Base-by-base conservation (phyloP, 352 stramenopile species). In the Globisporangium iwayamae region DNA sequence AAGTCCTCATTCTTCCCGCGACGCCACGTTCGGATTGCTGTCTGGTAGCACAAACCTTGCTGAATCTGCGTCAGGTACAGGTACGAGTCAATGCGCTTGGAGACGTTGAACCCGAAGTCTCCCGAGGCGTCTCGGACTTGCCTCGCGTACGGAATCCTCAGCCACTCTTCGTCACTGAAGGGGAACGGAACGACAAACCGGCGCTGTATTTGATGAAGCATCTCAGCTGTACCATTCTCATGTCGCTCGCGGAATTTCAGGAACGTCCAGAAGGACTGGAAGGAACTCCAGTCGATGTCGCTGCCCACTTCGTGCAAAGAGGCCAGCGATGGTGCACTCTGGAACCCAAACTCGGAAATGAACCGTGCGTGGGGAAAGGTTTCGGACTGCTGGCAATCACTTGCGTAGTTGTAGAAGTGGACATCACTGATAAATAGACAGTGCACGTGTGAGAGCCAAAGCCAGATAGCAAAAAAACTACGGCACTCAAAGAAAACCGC, bases 271-370 rank as follows among this genome's bases (percentile, higher is more conserved):
- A 93, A 90, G 8, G 69, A 62, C 67, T 89, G 72, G 58, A 96
- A 91, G 9, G 84, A 91, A 2, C 50, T 47, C 79, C 82, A 87
- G 61, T 94, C 87, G 1, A 69, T 63, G 0, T 68, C 46, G 4
- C 68, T 67, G 41, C 73, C 88, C 2, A 94, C 80, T n/a, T 76
- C 62, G 1, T 65, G 48, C 13, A 93, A 57, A n/a, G 81, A 79
- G 11, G 66, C 32, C n/a, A 73, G 56, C 30, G 86, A 94, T 43
- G 87, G 81, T 28, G 81, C 74, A 56, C 83, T 92, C 65, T 96
- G 87, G 67, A 93, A 96, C 2, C 87, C 87, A 73, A 94, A 96
- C 61, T 96, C 87, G 4, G 87, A 96, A 55, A 94, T 78, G 65
- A 96, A 94, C 30, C 85, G 77, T 39, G 83, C 82, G 14, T 62